A percentile compares a stretch with the other conserved stretches of the same genome.
These are phyloP conservation scores for Monosporascus sp. DNA, from an alignment of 2,329 filamentous ascomycete genomes.

Conservation along the genomic window DNA sequence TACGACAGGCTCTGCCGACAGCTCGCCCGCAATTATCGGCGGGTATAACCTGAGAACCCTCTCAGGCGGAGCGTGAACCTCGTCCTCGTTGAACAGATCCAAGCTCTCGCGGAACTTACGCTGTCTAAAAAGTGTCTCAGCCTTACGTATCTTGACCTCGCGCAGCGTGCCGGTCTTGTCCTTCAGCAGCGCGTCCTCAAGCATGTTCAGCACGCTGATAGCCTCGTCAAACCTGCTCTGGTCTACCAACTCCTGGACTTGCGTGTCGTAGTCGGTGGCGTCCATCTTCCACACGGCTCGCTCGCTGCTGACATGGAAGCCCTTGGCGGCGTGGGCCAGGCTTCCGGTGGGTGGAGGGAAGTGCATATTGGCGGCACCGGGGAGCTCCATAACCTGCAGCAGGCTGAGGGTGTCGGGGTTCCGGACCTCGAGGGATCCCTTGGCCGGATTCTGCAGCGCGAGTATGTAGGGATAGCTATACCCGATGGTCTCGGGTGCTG, in stretches of 20 bases:
- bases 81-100: conserved; percentile 78
- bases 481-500: conserved; percentile 82
- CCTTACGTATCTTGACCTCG: conserved; percentile 87
- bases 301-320: conserved; percentile 89
- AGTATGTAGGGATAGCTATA: conserved; percentile 97
- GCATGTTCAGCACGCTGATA: conserved; percentile 79
- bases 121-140: conserved; percentile 74
- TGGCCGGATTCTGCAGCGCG: conserved; percentile 74
- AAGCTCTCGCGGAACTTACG: conserved; percentile 80
- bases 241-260: conserved; percentile 76
- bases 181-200: conserved; percentile 84
- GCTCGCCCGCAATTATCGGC: conserved; percentile 71
- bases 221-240: conserved; percentile 79
- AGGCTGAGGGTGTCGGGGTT: conserved; percentile 90
- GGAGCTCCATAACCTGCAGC: conserved; percentile 77
- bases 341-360: conserved; percentile 91
- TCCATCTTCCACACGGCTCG: conserved; percentile 94
- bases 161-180: conserved; percentile 77
- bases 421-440: conserved; percentile 81
- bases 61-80: conserved; percentile 84
- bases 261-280: conserved; percentile 82
- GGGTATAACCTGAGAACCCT: conserved; percentile 83
- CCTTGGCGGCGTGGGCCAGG: conserved; percentile 92
- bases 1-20: conserved; percentile 51
- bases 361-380: conserved; percentile 77